These are phyloP conservation scores for Parasitella parasitica DNA, from an alignment of 371 early-diverging fungal species.

Conservation along the genomic window DNA sequence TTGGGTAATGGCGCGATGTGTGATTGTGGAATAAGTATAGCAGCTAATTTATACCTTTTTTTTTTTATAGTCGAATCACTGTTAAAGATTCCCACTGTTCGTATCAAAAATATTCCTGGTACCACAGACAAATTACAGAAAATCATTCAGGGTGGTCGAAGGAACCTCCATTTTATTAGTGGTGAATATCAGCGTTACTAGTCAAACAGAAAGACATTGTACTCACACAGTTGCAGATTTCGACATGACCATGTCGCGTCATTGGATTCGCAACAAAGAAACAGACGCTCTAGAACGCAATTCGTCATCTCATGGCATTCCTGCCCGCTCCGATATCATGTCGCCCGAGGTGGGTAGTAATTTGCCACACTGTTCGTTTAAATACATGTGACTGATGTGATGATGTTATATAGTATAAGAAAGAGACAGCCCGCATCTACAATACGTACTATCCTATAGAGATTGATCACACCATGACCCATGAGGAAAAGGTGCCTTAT, in stretches of 20 bases:
- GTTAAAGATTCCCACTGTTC: constrained; percentile 36
- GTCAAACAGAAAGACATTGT: no score
- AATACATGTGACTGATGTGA: neutral
- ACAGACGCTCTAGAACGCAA: constrained; percentile 52
- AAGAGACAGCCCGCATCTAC: constrained; percentile 45
- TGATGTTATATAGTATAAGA: constrained; percentile 52
- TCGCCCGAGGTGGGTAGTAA: constrained; percentile 35
- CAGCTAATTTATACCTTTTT: neutral
- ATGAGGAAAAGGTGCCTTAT: constrained; percentile 60
- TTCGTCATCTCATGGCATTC: constrained; percentile 62
- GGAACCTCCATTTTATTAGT: constrained; percentile 58
- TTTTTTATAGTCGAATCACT: constrained; percentile 27
- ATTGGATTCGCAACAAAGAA: constrained; percentile 55
- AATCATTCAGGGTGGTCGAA: constrained; percentile 50
- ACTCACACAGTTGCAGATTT: constrained; percentile 51
- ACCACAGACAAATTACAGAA: constrained; percentile 43
- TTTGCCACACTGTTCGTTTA: neutral
- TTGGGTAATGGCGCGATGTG: constrained; percentile 62
- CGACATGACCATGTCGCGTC: constrained; percentile 77
- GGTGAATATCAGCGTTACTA: constrained; percentile 28
- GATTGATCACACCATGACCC: constrained; percentile 48
- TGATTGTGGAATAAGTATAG: constrained; percentile 13
- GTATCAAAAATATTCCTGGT: constrained; percentile 30
- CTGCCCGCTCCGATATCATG: constrained; percentile 48
- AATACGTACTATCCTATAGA: constrained; percentile 77